Conservation (phyloP, 2,329 filamentous ascomycete species). For the Diatrype stigma region DNA sequence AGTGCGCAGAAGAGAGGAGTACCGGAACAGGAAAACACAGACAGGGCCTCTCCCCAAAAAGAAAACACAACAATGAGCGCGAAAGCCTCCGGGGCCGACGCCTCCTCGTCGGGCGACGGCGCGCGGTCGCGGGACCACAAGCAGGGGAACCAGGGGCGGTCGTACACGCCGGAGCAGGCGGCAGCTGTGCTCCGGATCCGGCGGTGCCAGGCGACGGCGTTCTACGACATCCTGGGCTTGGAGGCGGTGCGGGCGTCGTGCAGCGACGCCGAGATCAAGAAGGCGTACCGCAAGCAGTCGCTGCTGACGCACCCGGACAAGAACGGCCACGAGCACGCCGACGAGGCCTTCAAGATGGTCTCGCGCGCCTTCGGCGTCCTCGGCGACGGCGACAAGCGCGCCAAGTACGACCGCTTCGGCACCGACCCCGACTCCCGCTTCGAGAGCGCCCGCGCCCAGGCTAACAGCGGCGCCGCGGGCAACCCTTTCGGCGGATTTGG, state of each 20-base stretch:
- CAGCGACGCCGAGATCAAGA: slow-evolving; percentile 86
- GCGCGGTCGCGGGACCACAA: slow-evolving; percentile 62
- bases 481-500: slow-evolving; percentile 36
- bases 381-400: slow-evolving; percentile 88
- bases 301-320: slow-evolving; percentile 97
- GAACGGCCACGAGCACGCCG: slow-evolving; percentile 91
- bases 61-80: slow-evolving; percentile 41
- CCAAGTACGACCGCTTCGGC: slow-evolving; percentile 82
- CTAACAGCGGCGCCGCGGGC: slow-evolving; percentile 59
- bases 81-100: slow-evolving; percentile 51
- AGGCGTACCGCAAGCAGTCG: slow-evolving; percentile 92
- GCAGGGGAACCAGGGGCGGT: slow-evolving; percentile 70
- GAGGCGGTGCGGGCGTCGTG: slow-evolving; percentile 59
- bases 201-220: slow-evolving; percentile 77
- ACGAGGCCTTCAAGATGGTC: slow-evolving; percentile 99
- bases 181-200: slow-evolving; percentile 86
- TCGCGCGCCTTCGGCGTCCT: slow-evolving; percentile 89
- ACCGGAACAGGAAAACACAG: background rate
- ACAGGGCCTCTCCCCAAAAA: background rate
- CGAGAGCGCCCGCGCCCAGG: slow-evolving; percentile 54
- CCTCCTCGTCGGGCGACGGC: slow-evolving; percentile 31
- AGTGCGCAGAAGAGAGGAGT: too few species aligned
- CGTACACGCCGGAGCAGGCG: slow-evolving; percentile 87
- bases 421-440: slow-evolving; percentile 91
- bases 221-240: slow-evolving; percentile 89